Percentiles rank a stretch among this genome's conserved stretches.
Conservation (phyloP, 768 basidiomycete genomes). For the Psilocybe cyanescens region DNA sequence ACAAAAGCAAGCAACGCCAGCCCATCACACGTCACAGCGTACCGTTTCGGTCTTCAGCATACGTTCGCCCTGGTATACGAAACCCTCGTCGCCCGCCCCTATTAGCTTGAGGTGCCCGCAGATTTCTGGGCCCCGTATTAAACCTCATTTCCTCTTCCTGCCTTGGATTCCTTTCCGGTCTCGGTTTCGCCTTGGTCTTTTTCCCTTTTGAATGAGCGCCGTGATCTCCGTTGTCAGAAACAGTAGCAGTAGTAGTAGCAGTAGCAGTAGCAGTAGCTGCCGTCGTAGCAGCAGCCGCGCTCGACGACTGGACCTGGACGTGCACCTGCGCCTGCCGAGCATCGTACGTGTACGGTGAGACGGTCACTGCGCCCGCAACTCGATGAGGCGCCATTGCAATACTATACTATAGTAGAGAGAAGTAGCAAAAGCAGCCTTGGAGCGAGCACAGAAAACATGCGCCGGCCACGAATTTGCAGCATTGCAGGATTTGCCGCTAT, state of each 20-base stretch:
- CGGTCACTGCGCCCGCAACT: constrained; percentile 52
- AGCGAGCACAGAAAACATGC: constrained; percentile 36
- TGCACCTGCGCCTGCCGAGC: constrained; percentile 40
- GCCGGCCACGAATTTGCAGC: constrained; percentile 40
- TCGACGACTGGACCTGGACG: not conserved
- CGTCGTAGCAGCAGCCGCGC: not conserved
- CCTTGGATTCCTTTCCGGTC: constrained; percentile 42
- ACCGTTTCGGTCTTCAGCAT: constrained; percentile 30
- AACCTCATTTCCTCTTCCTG: constrained; percentile 51
- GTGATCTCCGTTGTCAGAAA: constrained; percentile 40
- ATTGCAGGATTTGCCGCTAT: constrained; percentile 40
- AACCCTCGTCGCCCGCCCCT: constrained; percentile 26
- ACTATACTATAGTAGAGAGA: constrained; percentile 24
- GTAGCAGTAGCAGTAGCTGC: not conserved
- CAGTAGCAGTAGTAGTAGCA: not conserved
- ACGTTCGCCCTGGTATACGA: constrained; percentile 27
- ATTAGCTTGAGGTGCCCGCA: constrained; percentile 25
- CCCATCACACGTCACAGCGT: constrained; percentile 13
- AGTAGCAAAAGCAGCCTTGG: constrained; percentile 18
- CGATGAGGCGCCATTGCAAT: constrained; percentile 45
- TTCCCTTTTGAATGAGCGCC: constrained; percentile 50
- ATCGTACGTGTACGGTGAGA: constrained; percentile 62
- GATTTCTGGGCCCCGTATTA: constrained; percentile 43
- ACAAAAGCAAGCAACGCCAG: not conserved
- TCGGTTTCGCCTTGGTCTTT: constrained; percentile 36